Base-by-base conservation (phyloP, 106 monocot genomes). In the Iris macrosiphon region DNA sequence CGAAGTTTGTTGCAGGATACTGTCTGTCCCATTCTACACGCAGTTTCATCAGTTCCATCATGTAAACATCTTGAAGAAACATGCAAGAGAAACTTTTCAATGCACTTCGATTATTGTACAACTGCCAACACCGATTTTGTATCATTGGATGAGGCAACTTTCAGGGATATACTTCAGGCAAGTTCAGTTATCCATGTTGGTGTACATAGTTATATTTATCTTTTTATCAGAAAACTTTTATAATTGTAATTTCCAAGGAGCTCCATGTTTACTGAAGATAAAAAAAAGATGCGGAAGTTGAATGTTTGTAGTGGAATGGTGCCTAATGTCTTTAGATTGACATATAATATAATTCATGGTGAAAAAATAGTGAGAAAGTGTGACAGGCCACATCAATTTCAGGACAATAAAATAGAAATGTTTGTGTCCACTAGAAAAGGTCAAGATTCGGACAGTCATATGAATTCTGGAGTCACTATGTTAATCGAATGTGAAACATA, bases 41-140 rank as follows among this genome's bases (percentile, higher is more conserved):
- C 72, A 62, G 63, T 95, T 62, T 81, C 85, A 27, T 70, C 81
- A 38, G 64, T 95, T 19, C 82, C 79, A 30, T 89, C 89, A 5
- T 95, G 79, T 73, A 89, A 89, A 72, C 30, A 79, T 66, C 74
- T 95, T 60, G 84, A 89, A 66, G 94, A 89, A 71, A 47, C 70
- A 37, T 95, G 94, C 73, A 75, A 82, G 64, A 78, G 66, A 54
- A 73, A 65, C 19, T 82, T 95, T 60, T 72, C 95, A 7, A 77
- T 63, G 74, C 95, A 95, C 40, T 95, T 95, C 62, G 95, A 95
- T 77, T 95, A 95, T 67, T 95, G 89, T 52, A 95, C 95, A 39
- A 95, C 85, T 74, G 81, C 82, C 10, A 79, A 66, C 66, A 72
- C 63, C 3, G 75, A 85, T 49, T 95, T 95, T 72, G 68, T 74